Evolutionary conservation across 805 yeast genomes (phyloP).

Genomic region (Wickerhamiella cacticola): DNA sequence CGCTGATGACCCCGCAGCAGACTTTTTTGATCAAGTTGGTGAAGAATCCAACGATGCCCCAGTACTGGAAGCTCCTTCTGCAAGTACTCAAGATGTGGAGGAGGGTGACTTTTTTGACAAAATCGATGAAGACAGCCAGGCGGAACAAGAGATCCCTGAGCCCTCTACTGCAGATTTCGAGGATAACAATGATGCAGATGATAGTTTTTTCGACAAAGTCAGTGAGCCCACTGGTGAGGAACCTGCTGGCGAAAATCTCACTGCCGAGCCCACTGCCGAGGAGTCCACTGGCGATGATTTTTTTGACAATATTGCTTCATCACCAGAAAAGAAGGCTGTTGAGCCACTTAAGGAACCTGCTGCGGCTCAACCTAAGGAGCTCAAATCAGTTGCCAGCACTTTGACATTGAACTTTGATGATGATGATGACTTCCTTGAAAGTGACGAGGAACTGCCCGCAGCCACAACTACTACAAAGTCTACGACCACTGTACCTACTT

Average conservation of each 20-base stretch:
- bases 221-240: not conserved
- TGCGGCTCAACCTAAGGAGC: not conserved
- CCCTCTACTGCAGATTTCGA: not conserved
- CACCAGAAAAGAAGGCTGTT: not conserved
- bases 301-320: slow-evolving; percentile 1
- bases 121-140: slow-evolving; percentile 5
- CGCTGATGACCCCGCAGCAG: not conserved
- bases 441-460: slow-evolving; percentile 14
- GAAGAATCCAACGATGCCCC: not conserved
- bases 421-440: slow-evolving; percentile 22
- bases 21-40: not conserved
- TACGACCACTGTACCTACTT: not conserved
- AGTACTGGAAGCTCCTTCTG: not conserved
- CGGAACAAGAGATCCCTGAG: too few relatives aligned
- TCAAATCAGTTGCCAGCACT: not conserved
- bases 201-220: slow-evolving; percentile 2
- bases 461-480: not conserved
- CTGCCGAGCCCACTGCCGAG: not conserved
- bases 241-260: not conserved
- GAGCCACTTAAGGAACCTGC: not conserved
- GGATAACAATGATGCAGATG: not conserved
- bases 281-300: slow-evolving; percentile 5
- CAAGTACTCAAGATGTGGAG: not conserved
- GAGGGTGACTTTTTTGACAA: slow-evolving; percentile 12
- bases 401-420: slow-evolving; percentile 15